Evolutionary conservation across 768 basidiomycete species (phyloP).

Genomic region (Phanerochaete carnosa): DNA sequence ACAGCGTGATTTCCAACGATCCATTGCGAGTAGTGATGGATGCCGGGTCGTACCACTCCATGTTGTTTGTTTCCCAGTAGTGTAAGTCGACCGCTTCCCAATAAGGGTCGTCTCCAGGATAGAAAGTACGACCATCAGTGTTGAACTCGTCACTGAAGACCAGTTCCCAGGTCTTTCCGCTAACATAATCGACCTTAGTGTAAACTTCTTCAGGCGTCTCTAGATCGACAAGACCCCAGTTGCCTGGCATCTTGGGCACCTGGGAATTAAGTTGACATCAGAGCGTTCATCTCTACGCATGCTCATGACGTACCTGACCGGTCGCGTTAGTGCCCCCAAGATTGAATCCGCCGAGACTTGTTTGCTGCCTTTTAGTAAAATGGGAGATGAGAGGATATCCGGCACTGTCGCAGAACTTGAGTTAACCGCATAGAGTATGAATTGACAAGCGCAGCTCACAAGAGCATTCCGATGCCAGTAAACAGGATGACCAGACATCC

Average conservation of each 20-base stretch:
- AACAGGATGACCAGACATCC: constrained; percentile 64
- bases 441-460: constrained; percentile 40
- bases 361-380: constrained; percentile 26
- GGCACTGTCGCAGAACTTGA: constrained; percentile 26
- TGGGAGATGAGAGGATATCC: constrained; percentile 43
- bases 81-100: constrained; percentile 84
- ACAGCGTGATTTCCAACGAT: constrained; percentile 48
- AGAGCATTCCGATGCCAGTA: constrained; percentile 46
- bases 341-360: constrained; percentile 40
- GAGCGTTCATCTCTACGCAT: neutral
- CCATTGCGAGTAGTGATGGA: constrained; percentile 44
- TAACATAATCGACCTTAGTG: constrained; percentile 27
- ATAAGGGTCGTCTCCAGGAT: constrained; percentile 74
- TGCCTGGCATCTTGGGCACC: constrained; percentile 34
- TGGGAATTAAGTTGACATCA: neutral
- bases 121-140: constrained; percentile 68
- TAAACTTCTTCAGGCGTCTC: constrained; percentile 48
- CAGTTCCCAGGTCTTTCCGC: constrained; percentile 42
- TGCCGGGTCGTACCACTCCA: constrained; percentile 87
- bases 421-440: neutral
- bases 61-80: constrained; percentile 65
- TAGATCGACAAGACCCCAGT: constrained; percentile 49
- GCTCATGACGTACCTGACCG: constrained; percentile 35
- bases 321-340: constrained; percentile 43
- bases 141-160: constrained; percentile 87